These are phyloP conservation scores for Amphirosellinia nigrospora DNA, from an alignment of 495 filamentous ascomycete species.

Conservation along the genomic window DNA sequence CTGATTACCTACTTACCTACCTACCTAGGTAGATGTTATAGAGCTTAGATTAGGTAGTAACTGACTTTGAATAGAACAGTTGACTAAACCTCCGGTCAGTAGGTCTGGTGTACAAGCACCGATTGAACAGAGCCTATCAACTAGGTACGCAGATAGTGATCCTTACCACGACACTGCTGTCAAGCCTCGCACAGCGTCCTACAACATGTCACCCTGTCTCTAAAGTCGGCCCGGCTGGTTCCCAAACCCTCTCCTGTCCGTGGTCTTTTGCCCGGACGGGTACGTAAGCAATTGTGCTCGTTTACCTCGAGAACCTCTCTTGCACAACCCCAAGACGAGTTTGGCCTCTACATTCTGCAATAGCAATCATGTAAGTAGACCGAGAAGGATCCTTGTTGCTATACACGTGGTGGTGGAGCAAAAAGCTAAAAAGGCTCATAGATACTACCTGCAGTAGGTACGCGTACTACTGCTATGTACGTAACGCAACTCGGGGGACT, in stretches of 20 bases:
- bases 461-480: not conserved
- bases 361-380: not conserved
- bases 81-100: no score
- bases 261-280: not conserved
- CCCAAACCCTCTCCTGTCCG: not conserved
- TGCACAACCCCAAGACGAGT: not conserved
- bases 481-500: not conserved
- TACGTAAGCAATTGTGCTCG: not conserved
- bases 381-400: not conserved
- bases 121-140: not conserved
- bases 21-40: not conserved
- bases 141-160: not conserved
- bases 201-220: not conserved
- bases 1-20: no score
- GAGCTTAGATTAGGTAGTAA: not conserved
- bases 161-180: not conserved
- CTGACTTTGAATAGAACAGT: no score
- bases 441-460: conserved; percentile 3
- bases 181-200: not conserved
- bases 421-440: not conserved
- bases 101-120: not conserved
- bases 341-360: not conserved
- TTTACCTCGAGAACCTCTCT: not conserved
- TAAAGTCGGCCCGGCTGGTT: not conserved
- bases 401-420: conserved; percentile 7